These are phyloP conservation scores for Lactuca sativa DNA, from an alignment of 129 eudicot genomes.

Conservation along the genomic window DNA sequence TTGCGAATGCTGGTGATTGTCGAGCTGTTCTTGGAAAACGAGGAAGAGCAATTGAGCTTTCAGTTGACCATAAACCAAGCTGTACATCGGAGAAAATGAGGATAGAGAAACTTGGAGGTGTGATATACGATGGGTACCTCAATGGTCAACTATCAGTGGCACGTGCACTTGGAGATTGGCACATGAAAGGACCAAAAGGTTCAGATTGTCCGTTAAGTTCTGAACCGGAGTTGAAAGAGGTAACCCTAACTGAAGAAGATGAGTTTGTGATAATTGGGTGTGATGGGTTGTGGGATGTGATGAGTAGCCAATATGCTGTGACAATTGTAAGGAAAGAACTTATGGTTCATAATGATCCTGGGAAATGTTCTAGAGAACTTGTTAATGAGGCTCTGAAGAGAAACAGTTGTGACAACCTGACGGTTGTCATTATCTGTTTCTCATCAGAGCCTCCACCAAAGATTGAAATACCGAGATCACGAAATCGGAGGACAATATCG, in stretches of 20 bases:
- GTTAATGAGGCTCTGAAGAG: constrained; percentile 75
- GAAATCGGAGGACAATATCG: constrained; percentile 70
- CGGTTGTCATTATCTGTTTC: constrained; percentile 79
- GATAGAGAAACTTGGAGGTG: constrained; percentile 81
- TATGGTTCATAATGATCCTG: constrained; percentile 80
- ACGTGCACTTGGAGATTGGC: constrained; percentile 94
- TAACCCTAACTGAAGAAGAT: constrained; percentile 66
- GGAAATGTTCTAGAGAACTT: constrained; percentile 57
- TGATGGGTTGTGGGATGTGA: constrained; percentile 90
- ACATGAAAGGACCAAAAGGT: constrained; percentile 86
- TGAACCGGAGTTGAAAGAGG: constrained; percentile 72
- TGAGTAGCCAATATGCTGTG: constrained; percentile 91
- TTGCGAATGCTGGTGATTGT: constrained; percentile 93
- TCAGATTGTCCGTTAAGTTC: constrained; percentile 63
- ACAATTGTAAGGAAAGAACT: constrained; percentile 77
- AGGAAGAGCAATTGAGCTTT: constrained; percentile 80
- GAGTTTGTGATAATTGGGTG: constrained; percentile 87
- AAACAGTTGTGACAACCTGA: constrained; percentile 74
- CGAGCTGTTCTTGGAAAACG: constrained; percentile 88
- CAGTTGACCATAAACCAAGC: constrained; percentile 85
- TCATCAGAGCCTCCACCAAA: constrained; percentile 68
- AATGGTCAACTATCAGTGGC: constrained; percentile 87
- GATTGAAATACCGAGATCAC: constrained; percentile 60
- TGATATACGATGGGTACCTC: constrained; percentile 76
- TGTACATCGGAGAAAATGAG: constrained; percentile 70